Conservation (phyloP, 1,139 yeast genomes). For the Lodderomyces theae region DNA sequence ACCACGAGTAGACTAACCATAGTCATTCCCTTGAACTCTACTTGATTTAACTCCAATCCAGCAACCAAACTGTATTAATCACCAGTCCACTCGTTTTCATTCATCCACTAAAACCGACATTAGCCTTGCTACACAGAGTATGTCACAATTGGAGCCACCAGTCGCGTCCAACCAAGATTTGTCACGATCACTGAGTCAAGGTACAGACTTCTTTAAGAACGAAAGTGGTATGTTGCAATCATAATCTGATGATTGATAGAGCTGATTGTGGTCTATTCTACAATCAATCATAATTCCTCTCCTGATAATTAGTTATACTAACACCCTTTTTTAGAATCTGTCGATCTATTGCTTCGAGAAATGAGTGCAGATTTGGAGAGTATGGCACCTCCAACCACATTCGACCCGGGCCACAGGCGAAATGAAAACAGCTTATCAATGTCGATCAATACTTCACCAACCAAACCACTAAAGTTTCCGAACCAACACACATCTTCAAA, state of each 20-base stretch:
- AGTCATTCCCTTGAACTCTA: no score
- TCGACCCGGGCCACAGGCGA: constrained; percentile 1
- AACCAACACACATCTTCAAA: constrained; percentile 11
- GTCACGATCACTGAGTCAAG: constrained; percentile 10
- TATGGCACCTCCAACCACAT: constrained; percentile 3
- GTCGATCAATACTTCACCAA: constrained; percentile 27
- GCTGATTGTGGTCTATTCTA: no score
- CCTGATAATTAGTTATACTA: neutral
- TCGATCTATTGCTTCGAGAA: constrained; percentile 27
- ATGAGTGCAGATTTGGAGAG: constrained; percentile 19
- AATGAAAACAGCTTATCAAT: constrained; percentile 4
- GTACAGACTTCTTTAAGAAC: constrained; percentile 22
- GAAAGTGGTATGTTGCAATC: constrained; percentile 31
- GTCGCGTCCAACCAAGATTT: constrained; percentile 11
- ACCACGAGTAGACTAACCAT: no score
- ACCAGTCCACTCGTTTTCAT: neutral
- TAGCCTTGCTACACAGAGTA: neutral
- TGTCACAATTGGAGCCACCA: constrained; percentile 12
- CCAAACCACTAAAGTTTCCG: constrained; percentile 35
- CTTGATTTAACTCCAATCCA: neutral
- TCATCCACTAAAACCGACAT: neutral
- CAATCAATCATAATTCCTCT: no score
- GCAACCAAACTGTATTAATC: no score
- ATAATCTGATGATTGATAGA: no score
- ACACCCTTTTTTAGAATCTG: constrained; percentile 20